A percentile compares a stretch with the other conserved stretches of the same genome.
phyloP scores from a whole-genome alignment of 148 eudicot genomes.

The Drosera capensis region DNA sequence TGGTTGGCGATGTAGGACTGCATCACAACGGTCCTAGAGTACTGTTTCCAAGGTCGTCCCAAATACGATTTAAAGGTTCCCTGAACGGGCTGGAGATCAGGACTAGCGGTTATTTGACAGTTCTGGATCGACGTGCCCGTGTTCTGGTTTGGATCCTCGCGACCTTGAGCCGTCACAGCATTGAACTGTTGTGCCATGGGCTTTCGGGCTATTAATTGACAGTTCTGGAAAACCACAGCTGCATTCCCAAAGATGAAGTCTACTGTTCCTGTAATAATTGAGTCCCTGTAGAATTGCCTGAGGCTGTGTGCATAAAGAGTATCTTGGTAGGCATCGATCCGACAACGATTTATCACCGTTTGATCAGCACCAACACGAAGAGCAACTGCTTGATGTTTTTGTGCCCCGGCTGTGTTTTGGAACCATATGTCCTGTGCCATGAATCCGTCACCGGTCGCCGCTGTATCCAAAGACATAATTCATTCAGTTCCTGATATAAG shows the following conservation, averaged over 20 bases:
- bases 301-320: background rate
- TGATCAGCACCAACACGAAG: conserved; percentile 1
- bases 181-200: background rate
- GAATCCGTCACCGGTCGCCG: conserved; percentile 1
- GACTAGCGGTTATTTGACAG: background rate
- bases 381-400: conserved; percentile 2
- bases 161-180: background rate
- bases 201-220: background rate
- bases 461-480: background rate
- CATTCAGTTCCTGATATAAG: background rate
- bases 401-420: conserved; percentile 2
- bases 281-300: conserved; percentile 4
- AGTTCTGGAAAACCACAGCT: conserved; percentile 2
- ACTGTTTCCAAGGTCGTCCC: background rate
- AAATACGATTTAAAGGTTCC: background rate
- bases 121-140: background rate
- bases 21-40: background rate
- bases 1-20: background rate
- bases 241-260: conserved; percentile 7
- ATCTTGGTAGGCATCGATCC: conserved; percentile 1
- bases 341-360: background rate
- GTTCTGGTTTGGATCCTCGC: background rate
- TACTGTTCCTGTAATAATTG: background rate
- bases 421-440: conserved; percentile 3
- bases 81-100: background rate